A percentile compares a stretch with the other conserved stretches of the same genome.
Conservation (phyloP, 2,329 filamentous ascomycete species). For the Metarhizium humberi region DNA sequence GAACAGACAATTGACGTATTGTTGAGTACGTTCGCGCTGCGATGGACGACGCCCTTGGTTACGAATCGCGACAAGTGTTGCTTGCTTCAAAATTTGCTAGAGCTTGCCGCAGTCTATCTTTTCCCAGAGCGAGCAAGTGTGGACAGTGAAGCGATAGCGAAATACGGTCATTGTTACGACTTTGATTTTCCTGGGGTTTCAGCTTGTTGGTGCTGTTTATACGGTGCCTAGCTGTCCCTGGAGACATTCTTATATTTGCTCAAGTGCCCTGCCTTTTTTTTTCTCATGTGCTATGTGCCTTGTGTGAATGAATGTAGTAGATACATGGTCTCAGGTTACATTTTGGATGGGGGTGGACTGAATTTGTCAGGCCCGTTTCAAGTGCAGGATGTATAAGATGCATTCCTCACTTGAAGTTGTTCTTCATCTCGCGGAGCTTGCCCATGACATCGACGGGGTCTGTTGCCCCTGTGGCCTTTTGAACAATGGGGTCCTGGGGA, state of each 20-base stretch:
- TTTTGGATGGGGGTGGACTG: constrained; percentile 18
- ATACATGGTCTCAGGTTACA: constrained; percentile 13
- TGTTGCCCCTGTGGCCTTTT: constrained; percentile 73
- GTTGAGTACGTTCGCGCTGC: neutral
- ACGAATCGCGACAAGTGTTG: neutral
- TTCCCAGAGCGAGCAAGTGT: constrained; percentile 53
- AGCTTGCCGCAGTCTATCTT: constrained; percentile 47
- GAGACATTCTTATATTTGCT: constrained; percentile 7
- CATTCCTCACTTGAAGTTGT: constrained; percentile 52
- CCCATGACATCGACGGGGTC: constrained; percentile 79
- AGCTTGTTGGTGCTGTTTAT: constrained; percentile 16
- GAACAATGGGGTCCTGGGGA: constrained; percentile 66
- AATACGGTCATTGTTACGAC: constrained; percentile 14
- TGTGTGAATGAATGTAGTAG: neutral
- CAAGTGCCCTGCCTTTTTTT: constrained; percentile 10
- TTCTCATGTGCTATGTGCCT: constrained; percentile 1
- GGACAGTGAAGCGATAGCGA: constrained; percentile 60
- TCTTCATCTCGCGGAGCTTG: constrained; percentile 84
- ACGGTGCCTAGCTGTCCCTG: constrained; percentile 15
- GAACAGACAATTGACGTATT: neutral
- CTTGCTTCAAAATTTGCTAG: constrained; percentile 55
- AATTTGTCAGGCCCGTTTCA: neutral
- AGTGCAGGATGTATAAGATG: neutral
- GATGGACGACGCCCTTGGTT: neutral
- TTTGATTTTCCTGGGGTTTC: constrained; percentile 15